A percentile compares a stretch with the other conserved stretches of the same genome.
phyloP scores from a whole-genome alignment of 2,329 filamentous ascomycete species.

The Trichoderma sp. region DNA sequence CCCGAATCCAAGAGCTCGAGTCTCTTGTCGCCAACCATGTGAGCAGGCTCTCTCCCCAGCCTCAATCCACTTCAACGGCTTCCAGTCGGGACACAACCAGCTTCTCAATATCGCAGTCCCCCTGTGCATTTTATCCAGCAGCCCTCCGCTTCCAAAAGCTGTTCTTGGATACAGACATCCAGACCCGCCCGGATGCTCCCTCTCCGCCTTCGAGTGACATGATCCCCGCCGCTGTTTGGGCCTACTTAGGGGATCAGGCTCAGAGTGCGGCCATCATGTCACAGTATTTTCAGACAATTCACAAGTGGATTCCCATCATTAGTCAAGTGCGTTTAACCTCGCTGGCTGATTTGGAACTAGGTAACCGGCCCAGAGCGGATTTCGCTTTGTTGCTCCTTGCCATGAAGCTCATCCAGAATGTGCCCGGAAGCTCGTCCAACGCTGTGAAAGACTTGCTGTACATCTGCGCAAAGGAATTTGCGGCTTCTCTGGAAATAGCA shows the following conservation, averaged over 20 bases:
- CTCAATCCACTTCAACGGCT: neutral
- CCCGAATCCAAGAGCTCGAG: slow-evolving; percentile 23
- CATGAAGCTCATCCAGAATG: slow-evolving; percentile 31
- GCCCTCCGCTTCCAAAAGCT: slow-evolving; percentile 21
- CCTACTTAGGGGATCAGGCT: neutral
- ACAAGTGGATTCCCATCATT: slow-evolving; percentile 24
- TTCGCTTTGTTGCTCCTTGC: slow-evolving; percentile 27
- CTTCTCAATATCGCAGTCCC: neutral
- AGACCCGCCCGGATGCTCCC: neutral
- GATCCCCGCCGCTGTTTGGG: neutral
- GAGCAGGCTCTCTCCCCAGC: neutral
- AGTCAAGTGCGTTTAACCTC: slow-evolving; percentile 10
- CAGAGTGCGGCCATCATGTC: slow-evolving; percentile 4
- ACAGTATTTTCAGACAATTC: slow-evolving; percentile 21
- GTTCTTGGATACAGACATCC: slow-evolving; percentile 22
- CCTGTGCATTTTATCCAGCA: neutral
- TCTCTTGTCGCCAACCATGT: slow-evolving; percentile 15
- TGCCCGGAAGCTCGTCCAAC: slow-evolving; percentile 3
- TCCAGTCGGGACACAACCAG: neutral
- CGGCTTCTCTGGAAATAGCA: slow-evolving; percentile 26
- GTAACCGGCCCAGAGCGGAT: slow-evolving; percentile 10
- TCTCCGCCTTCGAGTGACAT: neutral
- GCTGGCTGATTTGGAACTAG: neutral
- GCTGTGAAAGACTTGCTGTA: slow-evolving; percentile 23
- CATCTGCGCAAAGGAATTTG: slow-evolving; percentile 22